A percentile compares a stretch with the other conserved stretches of the same genome.
Conservation (phyloP, 306 rosid species). For the Glycyrrhiza uralensis region DNA sequence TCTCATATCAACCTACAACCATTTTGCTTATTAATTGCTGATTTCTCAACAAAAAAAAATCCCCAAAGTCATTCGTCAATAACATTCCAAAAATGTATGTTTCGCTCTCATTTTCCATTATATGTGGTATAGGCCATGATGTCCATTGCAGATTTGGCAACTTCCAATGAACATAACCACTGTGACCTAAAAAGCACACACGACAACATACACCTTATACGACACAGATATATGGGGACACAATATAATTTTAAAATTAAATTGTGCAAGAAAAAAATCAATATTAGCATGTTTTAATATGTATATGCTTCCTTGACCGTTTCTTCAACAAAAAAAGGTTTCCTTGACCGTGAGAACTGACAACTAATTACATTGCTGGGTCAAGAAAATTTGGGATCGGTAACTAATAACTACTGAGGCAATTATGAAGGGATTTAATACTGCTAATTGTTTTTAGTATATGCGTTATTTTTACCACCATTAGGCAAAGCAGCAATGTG, state of each 20-base stretch:
- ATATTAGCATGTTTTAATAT: no score
- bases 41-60: conserved; percentile 21
- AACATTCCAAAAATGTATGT: conserved; percentile 17
- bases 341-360: not conserved
- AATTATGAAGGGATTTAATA: no score
- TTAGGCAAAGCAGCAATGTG: no score
- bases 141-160: not conserved
- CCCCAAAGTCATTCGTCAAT: not conserved
- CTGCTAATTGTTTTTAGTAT: no score
- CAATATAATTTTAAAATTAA: not conserved
- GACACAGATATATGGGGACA: not conserved
- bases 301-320: no score
- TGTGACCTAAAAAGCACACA: not conserved
- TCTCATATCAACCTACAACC: conserved; percentile 28
- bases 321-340: no score
- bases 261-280: not conserved
- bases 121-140: not conserved
- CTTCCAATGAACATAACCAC: not conserved
- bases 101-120: conserved; percentile 4
- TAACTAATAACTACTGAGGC: no score
- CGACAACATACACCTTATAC: no score
- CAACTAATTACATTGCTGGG: conserved; percentile 2
- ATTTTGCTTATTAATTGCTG: conserved; percentile 23
- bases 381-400: not conserved
- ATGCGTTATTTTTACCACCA: no score